phyloP scores from a whole-genome alignment of 345 rosid species.

The Arabidopsis arenosa region DNA sequence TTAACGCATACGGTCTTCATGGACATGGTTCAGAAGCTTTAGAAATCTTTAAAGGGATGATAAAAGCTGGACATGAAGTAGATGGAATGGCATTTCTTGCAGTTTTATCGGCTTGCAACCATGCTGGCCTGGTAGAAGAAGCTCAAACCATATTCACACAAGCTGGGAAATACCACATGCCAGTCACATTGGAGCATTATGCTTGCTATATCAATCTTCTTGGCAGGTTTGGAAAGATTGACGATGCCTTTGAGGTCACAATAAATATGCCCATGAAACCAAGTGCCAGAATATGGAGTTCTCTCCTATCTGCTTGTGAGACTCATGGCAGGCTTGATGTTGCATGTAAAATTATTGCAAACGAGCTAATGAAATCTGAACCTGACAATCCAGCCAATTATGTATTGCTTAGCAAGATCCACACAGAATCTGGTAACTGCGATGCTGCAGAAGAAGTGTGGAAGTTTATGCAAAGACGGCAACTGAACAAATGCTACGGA shows the following conservation, averaged over 20 bases:
- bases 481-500: conserved; percentile 52
- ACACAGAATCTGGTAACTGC: conserved; percentile 54
- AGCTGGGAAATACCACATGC: conserved; percentile 35
- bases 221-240: conserved; percentile 61
- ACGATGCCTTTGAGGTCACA: conserved; percentile 50
- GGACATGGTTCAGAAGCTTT: conserved; percentile 63
- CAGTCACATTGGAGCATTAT: conserved; percentile 53
- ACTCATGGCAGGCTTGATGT: conserved; percentile 53
- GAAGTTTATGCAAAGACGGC: conserved; percentile 50
- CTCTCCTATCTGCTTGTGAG: conserved; percentile 59
- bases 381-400: conserved; percentile 60
- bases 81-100: conserved; percentile 59
- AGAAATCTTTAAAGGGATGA: conserved; percentile 53
- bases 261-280: conserved; percentile 61
- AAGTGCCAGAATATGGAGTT: conserved; percentile 55
- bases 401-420: conserved; percentile 53
- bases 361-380: conserved; percentile 50
- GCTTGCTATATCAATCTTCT: conserved; percentile 65
- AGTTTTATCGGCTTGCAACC: conserved; percentile 63
- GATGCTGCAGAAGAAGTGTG: conserved; percentile 57
- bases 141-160: conserved; percentile 51
- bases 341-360: conserved; percentile 45
- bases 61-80: conserved; percentile 39
- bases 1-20: conserved; percentile 59
- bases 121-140: conserved; percentile 57